Base-by-base conservation (phyloP, 2,329 filamentous ascomycete genomes). In the Scedosporium boydii region DNA sequence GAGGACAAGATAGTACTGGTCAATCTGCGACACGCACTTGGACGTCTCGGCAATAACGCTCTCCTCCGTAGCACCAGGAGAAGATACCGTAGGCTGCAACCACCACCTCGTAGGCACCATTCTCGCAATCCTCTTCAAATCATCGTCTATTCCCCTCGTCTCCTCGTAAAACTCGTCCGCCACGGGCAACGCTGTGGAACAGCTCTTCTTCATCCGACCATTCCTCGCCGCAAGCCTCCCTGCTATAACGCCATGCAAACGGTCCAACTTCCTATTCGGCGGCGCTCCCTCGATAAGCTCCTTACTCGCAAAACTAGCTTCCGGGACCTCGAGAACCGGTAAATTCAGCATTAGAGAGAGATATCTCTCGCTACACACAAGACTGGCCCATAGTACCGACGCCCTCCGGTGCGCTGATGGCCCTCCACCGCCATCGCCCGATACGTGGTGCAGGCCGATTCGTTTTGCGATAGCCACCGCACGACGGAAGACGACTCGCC, bases 331-430 rank as follows among this genome's bases (percentile, higher is more conserved):
- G 26, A 68, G 70, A 7, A 70, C 70, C 0, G 76, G 74, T 1
- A 78, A 68, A 3, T 76, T 76, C 1, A 79, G 68, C 67, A 78
- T 71, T 2, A 79, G 67, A 12, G 69, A 74, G 1, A 79, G 65
- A 9, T 73, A 69, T 3, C 74, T 71, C 38, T 79, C 77, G 10
- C 70, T 67, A 12, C 66, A 70, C 1, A 76, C 65, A 9, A 78
- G 69, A 0, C 75, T 72, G 38, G 72, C 74, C 75, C 77, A 79
- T 23, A 77, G 46, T 16, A 66, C 18, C 58, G 53, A n/a, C 53
- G 58, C 5, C 53, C 42, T 10, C 62, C 60, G 57, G 65, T 3
- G 69, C 46, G 14, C 68, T 63, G 63, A 68, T 65, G 42, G 77
- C 0, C 75, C 29, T 34, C 29, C 29, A 34, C 77, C 9, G 80